phyloP scores from a whole-genome alignment of 331 rosid genomes.

The Quercus lobata region DNA sequence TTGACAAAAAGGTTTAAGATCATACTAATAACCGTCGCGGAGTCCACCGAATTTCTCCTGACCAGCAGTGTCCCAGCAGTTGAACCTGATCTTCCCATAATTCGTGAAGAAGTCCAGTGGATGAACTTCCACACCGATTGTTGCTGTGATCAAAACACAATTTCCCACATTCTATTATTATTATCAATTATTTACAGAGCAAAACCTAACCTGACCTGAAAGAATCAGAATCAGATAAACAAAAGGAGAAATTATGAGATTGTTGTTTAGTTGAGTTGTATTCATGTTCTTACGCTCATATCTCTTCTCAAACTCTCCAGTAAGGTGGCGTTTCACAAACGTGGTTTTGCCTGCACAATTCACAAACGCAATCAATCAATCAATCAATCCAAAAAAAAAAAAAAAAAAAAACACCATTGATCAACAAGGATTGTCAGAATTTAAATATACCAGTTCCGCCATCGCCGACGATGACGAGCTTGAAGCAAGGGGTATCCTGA shows the following conservation, averaged over 20 bases:
- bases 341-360: conserved; percentile 35
- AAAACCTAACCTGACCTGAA: no score
- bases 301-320: conserved; percentile 44
- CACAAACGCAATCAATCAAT: not conserved
- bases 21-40: conserved; percentile 21
- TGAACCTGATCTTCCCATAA: conserved; percentile 36
- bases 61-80: conserved; percentile 44
- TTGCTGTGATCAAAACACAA: conserved; percentile 11
- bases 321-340: conserved; percentile 32
- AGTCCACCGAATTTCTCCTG: conserved; percentile 24
- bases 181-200: not conserved
- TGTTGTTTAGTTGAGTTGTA: no score
- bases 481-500: conserved; percentile 35
- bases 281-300: conserved; percentile 29
- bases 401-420: no score
- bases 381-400: not conserved
- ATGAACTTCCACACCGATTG: conserved; percentile 44
- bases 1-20: no score
- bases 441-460: conserved; percentile 41
- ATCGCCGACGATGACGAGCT: conserved; percentile 49
- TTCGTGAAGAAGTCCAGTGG: conserved; percentile 42
- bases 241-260: no score
- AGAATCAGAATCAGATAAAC: no score
- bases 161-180: not conserved
- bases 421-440: no score